These are phyloP conservation scores for Didymella pomorum DNA, from an alignment of 2,329 filamentous ascomycete genomes.

Conservation along the genomic window DNA sequence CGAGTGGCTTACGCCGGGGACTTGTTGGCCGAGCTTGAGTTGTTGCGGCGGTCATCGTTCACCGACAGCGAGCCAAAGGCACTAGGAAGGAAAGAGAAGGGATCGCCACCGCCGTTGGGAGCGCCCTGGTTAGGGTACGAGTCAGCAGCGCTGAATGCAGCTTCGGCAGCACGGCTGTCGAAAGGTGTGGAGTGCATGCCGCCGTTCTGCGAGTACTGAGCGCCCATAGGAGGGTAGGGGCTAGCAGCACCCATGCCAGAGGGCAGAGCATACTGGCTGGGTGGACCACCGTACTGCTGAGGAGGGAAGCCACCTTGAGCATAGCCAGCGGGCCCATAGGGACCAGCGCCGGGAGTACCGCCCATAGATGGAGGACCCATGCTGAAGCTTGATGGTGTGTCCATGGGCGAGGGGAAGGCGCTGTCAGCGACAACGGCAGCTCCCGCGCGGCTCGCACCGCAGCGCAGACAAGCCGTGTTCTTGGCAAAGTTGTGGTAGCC, in stretches of 20 bases:
- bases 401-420: constrained; percentile 89
- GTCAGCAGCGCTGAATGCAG: constrained; percentile 88
- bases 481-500: constrained; percentile 99
- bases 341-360: constrained; percentile 73
- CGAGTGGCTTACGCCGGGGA: constrained; percentile 50
- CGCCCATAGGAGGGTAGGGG: constrained; percentile 78
- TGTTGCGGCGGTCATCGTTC: constrained; percentile 63
- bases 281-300: constrained; percentile 86
- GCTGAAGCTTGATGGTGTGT: constrained; percentile 80
- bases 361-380: constrained; percentile 90
- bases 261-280: constrained; percentile 88
- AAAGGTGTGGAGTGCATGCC: constrained; percentile 87
- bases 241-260: constrained; percentile 83
- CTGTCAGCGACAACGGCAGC: constrained; percentile 95
- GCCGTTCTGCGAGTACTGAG: constrained; percentile 78
- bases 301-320: constrained; percentile 67
- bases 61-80: constrained; percentile 78
- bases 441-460: constrained; percentile 90
- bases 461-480: constrained; percentile 97
- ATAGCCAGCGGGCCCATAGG: constrained; percentile 75
- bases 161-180: constrained; percentile 91
- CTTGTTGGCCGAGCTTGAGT: constrained; percentile 50
- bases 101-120: constrained; percentile 72
- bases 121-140: constrained; percentile 81
- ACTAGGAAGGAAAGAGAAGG: constrained; percentile 80